Evolutionary conservation across 2,329 filamentous ascomycete genomes (phyloP), one percentile per base, ranked within the genome.

Genomic region (Penicillium sp.): DNA sequence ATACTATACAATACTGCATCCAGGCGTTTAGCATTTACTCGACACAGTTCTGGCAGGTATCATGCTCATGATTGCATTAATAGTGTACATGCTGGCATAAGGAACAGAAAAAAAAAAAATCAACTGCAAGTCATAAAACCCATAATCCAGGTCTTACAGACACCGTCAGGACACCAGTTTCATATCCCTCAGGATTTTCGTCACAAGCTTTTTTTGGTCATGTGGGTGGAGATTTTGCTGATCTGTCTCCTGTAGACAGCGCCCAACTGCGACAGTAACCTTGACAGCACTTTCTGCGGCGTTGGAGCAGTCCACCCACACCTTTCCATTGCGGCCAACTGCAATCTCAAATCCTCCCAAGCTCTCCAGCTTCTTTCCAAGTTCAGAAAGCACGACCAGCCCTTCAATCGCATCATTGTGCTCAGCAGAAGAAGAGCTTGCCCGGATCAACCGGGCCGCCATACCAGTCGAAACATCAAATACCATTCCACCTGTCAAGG

Each of bases 311-410:
- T 91, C 84, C 13, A 97, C 86, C 89, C 93, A 97, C 21, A 97
- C 80, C 67, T 82, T 84, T 35, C 93, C 93, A 68, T 98, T 98
- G 63, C 88, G 81, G 17, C 93, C 93, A 8, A 95, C 87, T 0
- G 91, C 91, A 52, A 94, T 87, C 75, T 98, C 93, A 67, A 97
- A 98, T 19, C 86, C 83, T 19, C 72, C 72, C 2, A 66, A 58
- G 37, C 63, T 63, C 52, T 72, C 69, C 13, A 95, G 70, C 47
- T 88, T 91, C 51, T 83, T 83, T 3, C 84, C 90, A 13, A 97
- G 72, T 63, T 88, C 86, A 55, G 95, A 87, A 49, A 97, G 69
- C 24, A 96, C 77, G 3, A 82, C 79, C 7, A 95, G 69, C 21
- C 79, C 80, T 15, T 83, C 85, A 43, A 79, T 76, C 71, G 78